Base-by-base conservation (phyloP, 2,329 filamentous ascomycete genomes). In the Nigrospora sphaerica region DNA sequence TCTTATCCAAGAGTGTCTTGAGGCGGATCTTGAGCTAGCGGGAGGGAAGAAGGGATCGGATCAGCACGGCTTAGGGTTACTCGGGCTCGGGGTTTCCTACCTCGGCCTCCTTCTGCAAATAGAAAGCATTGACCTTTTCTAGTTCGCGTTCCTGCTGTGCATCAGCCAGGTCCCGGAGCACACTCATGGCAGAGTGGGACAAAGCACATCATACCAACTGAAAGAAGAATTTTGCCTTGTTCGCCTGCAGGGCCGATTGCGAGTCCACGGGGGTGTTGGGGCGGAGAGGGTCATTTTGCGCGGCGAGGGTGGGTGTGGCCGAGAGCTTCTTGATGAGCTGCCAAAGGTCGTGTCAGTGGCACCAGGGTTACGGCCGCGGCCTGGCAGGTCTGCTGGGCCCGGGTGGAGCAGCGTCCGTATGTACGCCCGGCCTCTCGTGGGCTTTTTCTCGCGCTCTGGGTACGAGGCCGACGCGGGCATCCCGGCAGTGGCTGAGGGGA, bases 211-310 rank as follows among this genome's bases (percentile, higher is more conserved):
- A 64, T 80, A 95, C 90, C 67, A 98, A 75, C 67, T 93, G 88
- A 66, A 97, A 97, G 77, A 98, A 98, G 71, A 98, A 98, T 12
- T 92, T 95, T 47, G 92, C 92, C 70, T 95, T 96, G 71, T 98
- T 98, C 47, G 92, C 93, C 67, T 96, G 91, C 42, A 97, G 75
- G 39, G 90, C 86, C 42, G 85, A 83, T 69, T 95, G 91, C n/a
- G 90, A 83, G 65, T 96, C 90, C 55, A 75, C 62, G 42, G 70
- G 67, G 42, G 69, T 68, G 52, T 64, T 61, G 43, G 67, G 64
- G 52, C 71, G 71, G 56, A 71, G 68, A 54, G 68, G 58, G 52
- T 85, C 84, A 70, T 84, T 83, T 65, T 92, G 87, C 28, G 92
- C 81, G 48, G 79, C 79, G 52, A 96, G 80, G 32, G 85, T 84